A percentile compares a stretch with the other conserved stretches of the same genome.
These are phyloP conservation scores for Apiosordaria backusii DNA, from an alignment of 495 filamentous ascomycete species.

Conservation along the genomic window DNA sequence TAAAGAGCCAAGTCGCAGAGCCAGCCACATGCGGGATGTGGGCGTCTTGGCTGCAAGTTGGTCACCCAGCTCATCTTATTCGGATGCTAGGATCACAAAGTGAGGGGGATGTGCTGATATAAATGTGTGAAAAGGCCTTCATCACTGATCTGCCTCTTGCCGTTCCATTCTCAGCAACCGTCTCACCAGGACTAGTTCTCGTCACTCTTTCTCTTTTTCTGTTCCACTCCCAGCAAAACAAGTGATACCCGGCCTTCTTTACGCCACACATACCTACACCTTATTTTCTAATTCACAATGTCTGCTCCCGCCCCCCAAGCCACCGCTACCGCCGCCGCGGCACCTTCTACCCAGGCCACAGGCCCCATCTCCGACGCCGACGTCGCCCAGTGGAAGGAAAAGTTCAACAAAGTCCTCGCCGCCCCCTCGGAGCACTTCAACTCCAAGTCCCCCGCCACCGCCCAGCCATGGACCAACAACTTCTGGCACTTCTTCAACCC, in stretches of 20 bases:
- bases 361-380: conserved; percentile 31
- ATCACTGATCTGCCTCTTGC: not conserved
- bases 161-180: not conserved
- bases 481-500: conserved; percentile 41
- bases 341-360: not conserved
- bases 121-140: not conserved
- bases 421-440: conserved; percentile 30
- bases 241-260: conserved; percentile 5
- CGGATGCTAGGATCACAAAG: not conserved
- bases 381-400: conserved; percentile 33
- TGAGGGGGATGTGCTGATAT: not conserved
- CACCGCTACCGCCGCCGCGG: not conserved
- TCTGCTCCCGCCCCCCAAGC: conserved; percentile 1
- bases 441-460: conserved; percentile 29
- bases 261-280: not conserved
- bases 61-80: not conserved
- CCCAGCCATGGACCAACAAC: conserved; percentile 28
- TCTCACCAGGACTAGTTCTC: not conserved
- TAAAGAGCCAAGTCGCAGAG: conserved; percentile 1
- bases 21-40: conserved; percentile 2
- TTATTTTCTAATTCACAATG: not conserved
- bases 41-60: not conserved
- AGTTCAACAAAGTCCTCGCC: conserved; percentile 33
- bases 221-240: not conserved
- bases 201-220: not conserved